These are phyloP conservation scores for Aspergillus hiratsukae DNA, from an alignment of 2,329 filamentous ascomycete species.

Conservation along the genomic window DNA sequence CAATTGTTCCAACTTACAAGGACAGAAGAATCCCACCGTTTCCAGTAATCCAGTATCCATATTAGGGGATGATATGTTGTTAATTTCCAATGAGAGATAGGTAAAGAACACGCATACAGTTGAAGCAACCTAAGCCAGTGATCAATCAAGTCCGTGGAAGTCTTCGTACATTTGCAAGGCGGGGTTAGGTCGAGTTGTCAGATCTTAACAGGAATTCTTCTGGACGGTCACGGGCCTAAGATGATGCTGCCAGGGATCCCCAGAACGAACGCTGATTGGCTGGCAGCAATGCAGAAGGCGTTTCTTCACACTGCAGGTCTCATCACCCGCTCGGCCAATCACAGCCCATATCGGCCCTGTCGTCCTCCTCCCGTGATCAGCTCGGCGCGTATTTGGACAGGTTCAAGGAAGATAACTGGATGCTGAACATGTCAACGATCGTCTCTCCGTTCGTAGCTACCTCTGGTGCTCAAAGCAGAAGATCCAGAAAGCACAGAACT, in stretches of 20 bases:
- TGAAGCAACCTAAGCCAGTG: neutral
- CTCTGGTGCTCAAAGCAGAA: neutral
- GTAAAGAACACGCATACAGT: neutral
- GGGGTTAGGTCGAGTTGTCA: neutral
- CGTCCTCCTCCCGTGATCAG: constrained; percentile 14
- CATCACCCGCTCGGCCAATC: constrained; percentile 20
- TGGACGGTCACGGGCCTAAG: constrained; percentile 3
- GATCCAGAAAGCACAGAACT: neutral
- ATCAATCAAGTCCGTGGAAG: neutral
- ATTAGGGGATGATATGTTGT: neutral
- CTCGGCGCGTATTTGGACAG: constrained; percentile 15
- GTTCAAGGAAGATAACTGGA: neutral
- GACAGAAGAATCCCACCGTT: neutral
- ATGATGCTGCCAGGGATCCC: neutral
- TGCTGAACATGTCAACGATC: neutral
- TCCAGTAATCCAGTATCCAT: too few relatives aligned
- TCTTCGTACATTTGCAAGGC: neutral
- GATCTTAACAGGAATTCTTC: neutral
- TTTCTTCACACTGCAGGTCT: constrained; percentile 24
- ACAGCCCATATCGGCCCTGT: neutral
- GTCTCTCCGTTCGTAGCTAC: neutral
- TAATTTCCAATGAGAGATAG: neutral
- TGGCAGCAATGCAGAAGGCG: constrained; percentile 9
- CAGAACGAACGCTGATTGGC: constrained; percentile 9
- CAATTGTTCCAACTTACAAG: neutral